phyloP scores from a whole-genome alignment of 495 filamentous ascomycete genomes.

The Physcia stellaris region DNA sequence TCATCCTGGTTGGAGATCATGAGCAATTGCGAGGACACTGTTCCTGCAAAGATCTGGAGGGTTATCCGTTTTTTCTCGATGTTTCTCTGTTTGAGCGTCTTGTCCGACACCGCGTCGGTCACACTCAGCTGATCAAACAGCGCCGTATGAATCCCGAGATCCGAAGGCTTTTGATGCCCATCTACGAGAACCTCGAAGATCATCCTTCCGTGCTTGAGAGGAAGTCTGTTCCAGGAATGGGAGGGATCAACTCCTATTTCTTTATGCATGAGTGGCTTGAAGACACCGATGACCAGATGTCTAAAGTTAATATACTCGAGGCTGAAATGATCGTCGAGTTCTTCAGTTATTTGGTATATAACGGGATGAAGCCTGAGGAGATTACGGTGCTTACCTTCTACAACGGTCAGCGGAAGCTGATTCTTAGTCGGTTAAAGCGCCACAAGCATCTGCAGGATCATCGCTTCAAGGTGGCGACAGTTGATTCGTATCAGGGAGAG shows the following conservation, averaged over 20 bases:
- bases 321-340: constrained; percentile 67
- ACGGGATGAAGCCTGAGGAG: constrained; percentile 39
- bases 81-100: constrained; percentile 72
- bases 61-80: constrained; percentile 44
- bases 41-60: constrained; percentile 38
- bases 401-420: constrained; percentile 62
- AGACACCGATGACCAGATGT: constrained; percentile 45
- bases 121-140: constrained; percentile 44
- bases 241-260: constrained; percentile 49
- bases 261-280: constrained; percentile 64
- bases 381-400: constrained; percentile 91
- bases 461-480: constrained; percentile 59
- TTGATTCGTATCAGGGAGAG: constrained; percentile 91
- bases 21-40: constrained; percentile 55
- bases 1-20: constrained; percentile 68
- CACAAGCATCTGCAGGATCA: constrained; percentile 33
- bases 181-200: constrained; percentile 58
- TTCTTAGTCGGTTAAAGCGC: constrained; percentile 38
- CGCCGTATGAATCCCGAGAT: constrained; percentile 66
- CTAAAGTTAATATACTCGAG: constrained; percentile 59
- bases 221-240: constrained; percentile 67
- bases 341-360: constrained; percentile 55
- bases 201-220: constrained; percentile 51
- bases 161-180: constrained; percentile 43
- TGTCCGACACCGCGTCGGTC: constrained; percentile 53